A percentile compares a stretch with the other conserved stretches of the same genome.
These are phyloP conservation scores for Grifola frondosa DNA, from an alignment of 1,284 basidiomycete genomes.

Conservation along the genomic window DNA sequence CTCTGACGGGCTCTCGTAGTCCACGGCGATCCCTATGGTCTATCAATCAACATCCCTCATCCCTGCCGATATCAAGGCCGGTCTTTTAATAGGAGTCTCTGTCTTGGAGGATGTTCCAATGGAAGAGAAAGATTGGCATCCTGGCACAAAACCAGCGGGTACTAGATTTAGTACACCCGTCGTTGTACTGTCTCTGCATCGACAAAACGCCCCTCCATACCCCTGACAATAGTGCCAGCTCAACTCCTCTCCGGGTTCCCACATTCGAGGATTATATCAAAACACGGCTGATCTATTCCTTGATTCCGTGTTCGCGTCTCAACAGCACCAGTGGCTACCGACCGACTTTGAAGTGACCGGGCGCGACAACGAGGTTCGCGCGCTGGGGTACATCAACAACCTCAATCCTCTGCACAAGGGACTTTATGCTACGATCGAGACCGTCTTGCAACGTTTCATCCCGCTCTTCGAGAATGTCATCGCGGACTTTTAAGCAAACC, in stretches of 20 bases:
- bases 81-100: neutral
- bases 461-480: slow-evolving; percentile 38
- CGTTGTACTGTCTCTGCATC: slow-evolving; percentile 10
- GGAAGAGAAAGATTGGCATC: slow-evolving; percentile 16
- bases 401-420: slow-evolving; percentile 15
- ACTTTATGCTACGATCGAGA: slow-evolving; percentile 33
- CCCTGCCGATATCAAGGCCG: neutral
- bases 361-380: neutral
- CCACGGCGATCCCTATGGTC: slow-evolving; percentile 41
- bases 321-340: slow-evolving; percentile 16
- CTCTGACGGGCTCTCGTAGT: too few species aligned
- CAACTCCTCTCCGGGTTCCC: too few species aligned
- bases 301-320: too few species aligned
- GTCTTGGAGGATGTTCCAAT: slow-evolving; percentile 11
- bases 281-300: too few species aligned
- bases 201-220: slow-evolving; percentile 3
- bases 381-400: slow-evolving; percentile 11
- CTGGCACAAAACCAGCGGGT: slow-evolving; percentile 13
- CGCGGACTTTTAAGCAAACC: slow-evolving; percentile 6
- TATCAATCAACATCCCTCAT: slow-evolving; percentile 29
- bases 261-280: too few species aligned
- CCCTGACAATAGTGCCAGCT: too few species aligned
- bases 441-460: slow-evolving; percentile 31
- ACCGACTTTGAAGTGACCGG: slow-evolving; percentile 14
- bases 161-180: slow-evolving; percentile 13